phyloP scores from a whole-genome alignment of 2,329 filamentous ascomycete genomes.

The Diaporthe vexans region DNA sequence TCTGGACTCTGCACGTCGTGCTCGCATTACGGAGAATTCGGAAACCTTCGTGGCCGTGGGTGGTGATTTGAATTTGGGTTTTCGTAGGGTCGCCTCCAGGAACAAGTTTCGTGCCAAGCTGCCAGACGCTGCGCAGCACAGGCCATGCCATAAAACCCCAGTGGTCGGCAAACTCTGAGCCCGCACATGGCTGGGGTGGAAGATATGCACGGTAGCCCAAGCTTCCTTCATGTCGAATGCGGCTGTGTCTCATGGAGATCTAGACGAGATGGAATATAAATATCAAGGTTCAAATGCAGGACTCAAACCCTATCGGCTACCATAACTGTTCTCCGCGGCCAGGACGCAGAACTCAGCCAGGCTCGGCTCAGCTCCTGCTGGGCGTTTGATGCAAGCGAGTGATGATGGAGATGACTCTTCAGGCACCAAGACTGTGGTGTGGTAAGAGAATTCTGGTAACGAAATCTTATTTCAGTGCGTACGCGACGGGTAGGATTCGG shows the following conservation, averaged over 20 bases:
- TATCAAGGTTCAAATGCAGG: conserved; percentile 2
- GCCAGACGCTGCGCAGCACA: conserved; percentile 20
- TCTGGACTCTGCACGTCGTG: background rate
- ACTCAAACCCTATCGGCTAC: background rate
- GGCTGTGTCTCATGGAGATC: background rate
- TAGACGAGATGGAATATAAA: background rate
- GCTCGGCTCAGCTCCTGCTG: background rate
- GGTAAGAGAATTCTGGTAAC: background rate
- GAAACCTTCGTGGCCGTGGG: conserved; percentile 14
- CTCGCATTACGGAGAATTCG: background rate
- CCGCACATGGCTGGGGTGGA: background rate
- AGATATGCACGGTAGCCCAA: background rate
- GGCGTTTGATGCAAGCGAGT: background rate
- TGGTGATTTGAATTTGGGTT: background rate
- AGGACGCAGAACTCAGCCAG: background rate
- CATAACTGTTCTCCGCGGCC: conserved; percentile 1
- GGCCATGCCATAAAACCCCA: conserved; percentile 1
- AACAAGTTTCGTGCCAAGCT: conserved; percentile 24
- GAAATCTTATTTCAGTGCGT: conserved; percentile 2
- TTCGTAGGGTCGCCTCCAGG: conserved; percentile 3
- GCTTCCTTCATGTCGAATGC: background rate
- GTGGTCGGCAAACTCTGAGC: conserved; percentile 9
- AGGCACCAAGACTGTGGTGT: conserved; percentile 5
- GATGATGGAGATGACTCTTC: background rate
- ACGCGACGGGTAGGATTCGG: background rate